These are phyloP conservation scores for Physcomitrellopsis africana DNA, from an alignment of 225 moss, liverwort and hornwort genomes.

Conservation along the genomic window DNA sequence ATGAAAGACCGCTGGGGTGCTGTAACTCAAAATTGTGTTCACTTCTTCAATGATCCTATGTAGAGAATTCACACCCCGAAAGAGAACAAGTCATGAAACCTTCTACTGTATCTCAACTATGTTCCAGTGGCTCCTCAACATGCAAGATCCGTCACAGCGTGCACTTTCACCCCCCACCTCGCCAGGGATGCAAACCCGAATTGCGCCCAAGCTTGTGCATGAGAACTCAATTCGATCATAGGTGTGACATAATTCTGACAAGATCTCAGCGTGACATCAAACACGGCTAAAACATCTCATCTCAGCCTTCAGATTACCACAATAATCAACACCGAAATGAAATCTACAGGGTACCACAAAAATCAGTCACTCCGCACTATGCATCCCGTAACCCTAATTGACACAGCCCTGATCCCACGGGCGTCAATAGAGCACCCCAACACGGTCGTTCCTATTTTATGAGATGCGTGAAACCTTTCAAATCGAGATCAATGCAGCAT, in stretches of 20 bases:
- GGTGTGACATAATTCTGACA: conserved; percentile 22
- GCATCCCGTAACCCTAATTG: conserved; percentile 46
- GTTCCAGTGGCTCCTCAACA: no score
- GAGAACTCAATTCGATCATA: conserved; percentile 14
- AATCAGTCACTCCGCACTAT: conserved; percentile 20
- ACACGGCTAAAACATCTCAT: conserved; percentile 28
- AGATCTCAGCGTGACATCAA: neutral
- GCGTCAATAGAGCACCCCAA: neutral
- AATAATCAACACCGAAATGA: conserved; percentile 33
- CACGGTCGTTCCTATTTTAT: neutral
- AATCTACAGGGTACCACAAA: conserved; percentile 28
- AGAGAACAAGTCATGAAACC: no score
- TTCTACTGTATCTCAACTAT: no score
- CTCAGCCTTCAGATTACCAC: conserved; percentile 1
- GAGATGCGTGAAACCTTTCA: neutral
- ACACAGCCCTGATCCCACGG: neutral
- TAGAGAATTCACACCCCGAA: conserved; percentile 8
- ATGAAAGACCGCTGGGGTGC: conserved; percentile 6
- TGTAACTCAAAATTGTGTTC: conserved; percentile 1
- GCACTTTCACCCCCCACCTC: no score
- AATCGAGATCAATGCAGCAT: neutral
- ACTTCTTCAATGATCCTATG: conserved; percentile 17
- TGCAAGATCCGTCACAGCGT: no score
- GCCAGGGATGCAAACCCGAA: no score
- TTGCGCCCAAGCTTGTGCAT: neutral